Evolutionary conservation across 225 moss, liverwort and hornwort genomes (phyloP).

Genomic region (Anthoceros angustus): DNA sequence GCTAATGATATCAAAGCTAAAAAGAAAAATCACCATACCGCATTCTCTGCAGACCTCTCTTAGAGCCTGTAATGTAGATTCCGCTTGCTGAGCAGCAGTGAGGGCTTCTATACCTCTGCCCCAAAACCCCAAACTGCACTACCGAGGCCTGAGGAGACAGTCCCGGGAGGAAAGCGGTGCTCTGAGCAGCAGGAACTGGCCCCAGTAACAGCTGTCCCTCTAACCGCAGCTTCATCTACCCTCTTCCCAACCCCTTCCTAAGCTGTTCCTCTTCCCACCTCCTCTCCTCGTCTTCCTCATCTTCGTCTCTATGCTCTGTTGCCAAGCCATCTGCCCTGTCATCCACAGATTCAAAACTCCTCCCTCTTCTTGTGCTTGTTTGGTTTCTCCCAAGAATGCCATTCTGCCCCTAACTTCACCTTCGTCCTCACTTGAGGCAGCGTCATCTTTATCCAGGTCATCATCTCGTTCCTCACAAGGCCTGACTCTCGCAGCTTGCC

Average conservation of each 20-base stretch:
- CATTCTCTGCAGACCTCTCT: conserved; percentile 61
- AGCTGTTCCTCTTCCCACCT: conserved; percentile 97
- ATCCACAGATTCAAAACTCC: conserved; percentile 70
- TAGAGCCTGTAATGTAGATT: conserved; percentile 52
- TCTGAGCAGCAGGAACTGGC: conserved; percentile 14
- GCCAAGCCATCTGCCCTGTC: conserved; percentile 22
- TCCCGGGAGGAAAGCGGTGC: conserved; percentile 17
- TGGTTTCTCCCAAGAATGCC: conserved; percentile 64
- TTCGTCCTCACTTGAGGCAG: conserved; percentile 85
- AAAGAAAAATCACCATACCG: conserved; percentile 18
- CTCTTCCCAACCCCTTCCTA: conserved; percentile 89
- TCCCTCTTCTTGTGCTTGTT: conserved; percentile 31
- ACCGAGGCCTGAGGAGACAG: conserved; percentile 27
- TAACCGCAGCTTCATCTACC: conserved; percentile 52
- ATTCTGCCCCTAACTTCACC: conserved; percentile 78
- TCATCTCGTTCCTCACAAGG: conserved; percentile 26
- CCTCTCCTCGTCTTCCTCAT: conserved; percentile 89
- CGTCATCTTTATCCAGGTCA: conserved; percentile 44
- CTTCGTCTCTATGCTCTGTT: conserved; percentile 53
- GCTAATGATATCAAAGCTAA: neutral
- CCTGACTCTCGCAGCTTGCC: conserved; percentile 39
- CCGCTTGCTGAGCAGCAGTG: conserved; percentile 60
- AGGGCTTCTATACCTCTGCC: conserved; percentile 41
- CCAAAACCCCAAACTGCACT: conserved; percentile 60
- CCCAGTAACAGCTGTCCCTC: conserved; percentile 18